Evolutionary conservation across 208 protist genomes (phyloP).

Genomic region (Trichomonas vaginalis): DNA sequence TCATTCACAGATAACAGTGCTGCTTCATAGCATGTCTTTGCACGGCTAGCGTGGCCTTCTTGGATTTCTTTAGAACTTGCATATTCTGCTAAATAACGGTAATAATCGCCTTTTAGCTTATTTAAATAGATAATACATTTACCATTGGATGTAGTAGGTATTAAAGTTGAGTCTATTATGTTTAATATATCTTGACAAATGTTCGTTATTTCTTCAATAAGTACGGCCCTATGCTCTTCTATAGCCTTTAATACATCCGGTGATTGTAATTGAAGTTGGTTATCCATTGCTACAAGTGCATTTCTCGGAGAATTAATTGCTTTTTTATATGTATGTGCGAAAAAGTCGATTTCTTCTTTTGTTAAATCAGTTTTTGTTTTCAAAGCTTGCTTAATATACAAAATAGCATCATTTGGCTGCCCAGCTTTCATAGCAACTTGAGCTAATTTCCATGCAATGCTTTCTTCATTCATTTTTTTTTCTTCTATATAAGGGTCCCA

Average conservation of each 20-base stretch:
- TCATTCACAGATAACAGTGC: conserved; percentile 17
- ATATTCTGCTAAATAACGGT: not conserved
- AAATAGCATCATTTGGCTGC: not conserved
- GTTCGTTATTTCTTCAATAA: not conserved
- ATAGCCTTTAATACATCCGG: not conserved
- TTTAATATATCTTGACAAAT: not conserved
- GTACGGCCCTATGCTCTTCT: not conserved
- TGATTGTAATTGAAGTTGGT: not conserved
- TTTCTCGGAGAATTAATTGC: not conserved
- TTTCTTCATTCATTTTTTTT: not conserved
- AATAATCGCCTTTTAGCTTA: conserved; percentile 15
- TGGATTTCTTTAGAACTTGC: not conserved
- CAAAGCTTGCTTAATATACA: not conserved
- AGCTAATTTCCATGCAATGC: not conserved
- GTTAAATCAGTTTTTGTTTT: not conserved
- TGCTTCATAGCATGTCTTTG: conserved; percentile 30
- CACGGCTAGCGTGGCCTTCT: conserved; percentile 17
- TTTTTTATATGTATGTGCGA: not conserved
- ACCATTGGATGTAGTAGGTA: not conserved
- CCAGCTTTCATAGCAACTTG: not conserved
- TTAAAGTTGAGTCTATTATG: not conserved
- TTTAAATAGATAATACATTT: not conserved
- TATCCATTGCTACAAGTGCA: not conserved
- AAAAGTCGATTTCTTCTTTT: not conserved
- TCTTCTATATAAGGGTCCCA: too few relatives aligned